Evolutionary conservation across 169 alveolate species (phyloP).

Genomic region (Plasmodium gaboni): DNA sequence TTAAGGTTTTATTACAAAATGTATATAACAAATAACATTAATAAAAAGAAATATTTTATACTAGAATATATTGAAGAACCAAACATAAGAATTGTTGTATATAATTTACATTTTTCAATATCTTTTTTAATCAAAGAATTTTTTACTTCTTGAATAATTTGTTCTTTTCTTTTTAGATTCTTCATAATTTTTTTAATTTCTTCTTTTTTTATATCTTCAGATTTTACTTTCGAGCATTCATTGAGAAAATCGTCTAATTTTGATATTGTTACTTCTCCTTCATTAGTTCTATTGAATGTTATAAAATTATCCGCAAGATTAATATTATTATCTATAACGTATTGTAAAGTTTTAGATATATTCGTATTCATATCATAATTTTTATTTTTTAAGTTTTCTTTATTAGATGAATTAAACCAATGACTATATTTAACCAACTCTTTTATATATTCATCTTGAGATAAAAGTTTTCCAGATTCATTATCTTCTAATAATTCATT

Average conservation of each 20-base stretch:
- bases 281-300: slow-evolving; percentile 17
- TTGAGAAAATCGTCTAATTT: slow-evolving; percentile 26
- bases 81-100: slow-evolving; percentile 6
- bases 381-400: too few relatives aligned
- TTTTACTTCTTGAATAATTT: slow-evolving; percentile 10
- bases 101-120: slow-evolving; percentile 21
- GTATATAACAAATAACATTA: slow-evolving; percentile 9
- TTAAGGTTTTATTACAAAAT: not conserved
- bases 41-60: slow-evolving; percentile 20
- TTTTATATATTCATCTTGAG: too few relatives aligned
- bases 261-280: slow-evolving; percentile 8
- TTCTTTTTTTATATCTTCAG: not conserved
- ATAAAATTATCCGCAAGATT: slow-evolving; percentile 16
- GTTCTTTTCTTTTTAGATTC: not conserved
- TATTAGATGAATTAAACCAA: too few relatives aligned
- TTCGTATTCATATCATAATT: too few relatives aligned
- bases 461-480: too few relatives aligned
- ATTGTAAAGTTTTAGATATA: too few relatives aligned
- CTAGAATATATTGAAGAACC: slow-evolving; percentile 2
- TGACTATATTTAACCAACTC: too few relatives aligned
- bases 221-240: slow-evolving; percentile 3
- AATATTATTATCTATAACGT: not conserved
- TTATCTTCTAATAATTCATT: too few relatives aligned
- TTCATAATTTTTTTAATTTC: not conserved
- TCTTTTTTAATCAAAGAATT: slow-evolving; percentile 29